Evolutionary conservation across 306 rosid species (phyloP).

Genomic region (Luffa acutangula): DNA sequence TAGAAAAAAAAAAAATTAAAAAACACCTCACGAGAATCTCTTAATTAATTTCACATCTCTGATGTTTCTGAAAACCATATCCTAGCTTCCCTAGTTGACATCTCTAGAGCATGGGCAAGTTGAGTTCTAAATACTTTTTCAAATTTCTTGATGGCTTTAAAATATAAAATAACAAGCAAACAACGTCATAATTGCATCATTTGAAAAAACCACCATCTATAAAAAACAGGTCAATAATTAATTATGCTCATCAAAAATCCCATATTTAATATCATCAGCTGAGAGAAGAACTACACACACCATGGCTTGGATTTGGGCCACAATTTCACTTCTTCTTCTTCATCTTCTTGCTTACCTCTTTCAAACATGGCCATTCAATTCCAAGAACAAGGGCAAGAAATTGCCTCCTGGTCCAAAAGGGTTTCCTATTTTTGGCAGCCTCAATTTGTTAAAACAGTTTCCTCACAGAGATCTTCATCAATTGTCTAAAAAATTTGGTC

Average conservation of each 20-base stretch:
- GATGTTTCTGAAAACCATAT: not conserved
- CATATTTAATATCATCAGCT: not conserved
- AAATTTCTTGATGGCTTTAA: not conserved
- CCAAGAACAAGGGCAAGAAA: slow-evolving; percentile 19
- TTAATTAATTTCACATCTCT: not conserved
- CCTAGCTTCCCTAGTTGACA: not conserved
- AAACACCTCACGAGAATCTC: too few species aligned
- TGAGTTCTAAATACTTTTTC: not conserved
- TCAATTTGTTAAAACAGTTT: slow-evolving; percentile 17
- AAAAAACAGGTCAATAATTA: not conserved
- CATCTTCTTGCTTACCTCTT: slow-evolving; percentile 20
- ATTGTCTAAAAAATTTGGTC: not conserved
- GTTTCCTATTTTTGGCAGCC: not conserved
- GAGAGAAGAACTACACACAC: not conserved
- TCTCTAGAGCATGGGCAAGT: not conserved
- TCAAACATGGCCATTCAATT: slow-evolving; percentile 14
- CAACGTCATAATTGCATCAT: not conserved
- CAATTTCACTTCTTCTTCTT: slow-evolving; percentile 20
- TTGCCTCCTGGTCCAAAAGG: slow-evolving; percentile 5
- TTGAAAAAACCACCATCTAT: not conserved
- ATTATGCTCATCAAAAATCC: not conserved
- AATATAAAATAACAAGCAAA: not conserved
- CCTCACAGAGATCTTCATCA: not conserved
- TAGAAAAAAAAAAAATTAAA: too few species aligned
- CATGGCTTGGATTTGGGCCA: slow-evolving; percentile 19